These are phyloP conservation scores for Trametes villosa DNA, from an alignment of 768 basidiomycete genomes.

Conservation along the genomic window DNA sequence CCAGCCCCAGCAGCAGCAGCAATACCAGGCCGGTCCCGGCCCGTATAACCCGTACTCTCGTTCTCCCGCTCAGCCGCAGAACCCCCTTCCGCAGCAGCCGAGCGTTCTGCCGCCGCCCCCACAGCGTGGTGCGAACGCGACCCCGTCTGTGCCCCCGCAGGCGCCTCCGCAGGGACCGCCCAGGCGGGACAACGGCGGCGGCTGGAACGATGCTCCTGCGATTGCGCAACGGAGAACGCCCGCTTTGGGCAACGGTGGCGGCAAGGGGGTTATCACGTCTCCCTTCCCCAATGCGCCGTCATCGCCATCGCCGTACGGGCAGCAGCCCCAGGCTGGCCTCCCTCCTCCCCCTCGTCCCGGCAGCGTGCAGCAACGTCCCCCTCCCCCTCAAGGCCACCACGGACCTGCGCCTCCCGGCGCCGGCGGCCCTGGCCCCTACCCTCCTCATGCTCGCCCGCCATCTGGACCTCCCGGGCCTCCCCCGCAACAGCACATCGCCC, in stretches of 20 bases:
- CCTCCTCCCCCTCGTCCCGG: slow-evolving; percentile 68
- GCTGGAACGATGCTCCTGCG: slow-evolving; percentile 91
- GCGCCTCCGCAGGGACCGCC: slow-evolving; percentile 60
- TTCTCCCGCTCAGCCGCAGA: slow-evolving; percentile 41
- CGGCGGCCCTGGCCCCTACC: slow-evolving; percentile 32
- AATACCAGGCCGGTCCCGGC: slow-evolving; percentile 18
- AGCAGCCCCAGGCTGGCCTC: slow-evolving; percentile 28
- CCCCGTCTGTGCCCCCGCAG: slow-evolving; percentile 44
- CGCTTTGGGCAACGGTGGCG: slow-evolving; percentile 49
- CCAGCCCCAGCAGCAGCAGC: too few species aligned
- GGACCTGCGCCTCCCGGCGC: slow-evolving; percentile 38
- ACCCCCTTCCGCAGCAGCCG: slow-evolving; percentile 19
- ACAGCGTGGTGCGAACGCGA: slow-evolving; percentile 48
- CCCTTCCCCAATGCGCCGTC: slow-evolving; percentile 78
- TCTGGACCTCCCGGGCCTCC: slow-evolving; percentile 38
- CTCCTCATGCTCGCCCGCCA: slow-evolving; percentile 37
- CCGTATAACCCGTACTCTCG: slow-evolving; percentile 35
- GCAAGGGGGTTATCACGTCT: slow-evolving; percentile 76
- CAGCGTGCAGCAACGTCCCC: slow-evolving; percentile 55
- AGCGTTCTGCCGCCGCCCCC: slow-evolving; percentile 24
- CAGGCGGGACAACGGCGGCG: slow-evolving; percentile 67
- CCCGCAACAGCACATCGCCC: slow-evolving; percentile 35
- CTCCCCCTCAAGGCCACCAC: slow-evolving; percentile 41
- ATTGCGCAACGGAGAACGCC: slow-evolving; percentile 54
- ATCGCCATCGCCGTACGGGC: slow-evolving; percentile 22